These are phyloP conservation scores for Nicotiana knightiana DNA, from an alignment of 257 asterid species.

Conservation along the genomic window DNA sequence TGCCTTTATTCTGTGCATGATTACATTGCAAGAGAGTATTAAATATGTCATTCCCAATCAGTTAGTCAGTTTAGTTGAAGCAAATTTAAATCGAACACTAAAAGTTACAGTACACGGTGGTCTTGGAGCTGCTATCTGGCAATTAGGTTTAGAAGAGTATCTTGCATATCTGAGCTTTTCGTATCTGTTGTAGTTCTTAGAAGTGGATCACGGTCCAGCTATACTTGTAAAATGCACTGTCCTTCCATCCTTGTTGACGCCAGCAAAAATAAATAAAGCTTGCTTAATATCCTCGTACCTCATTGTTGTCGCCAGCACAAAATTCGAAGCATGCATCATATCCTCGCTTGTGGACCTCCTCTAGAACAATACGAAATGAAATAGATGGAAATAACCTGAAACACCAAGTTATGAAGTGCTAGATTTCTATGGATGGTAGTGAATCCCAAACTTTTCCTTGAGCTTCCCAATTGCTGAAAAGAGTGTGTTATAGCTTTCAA, in stretches of 20 bases:
- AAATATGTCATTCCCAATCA: neutral
- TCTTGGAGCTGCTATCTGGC: neutral
- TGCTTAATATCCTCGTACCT: neutral
- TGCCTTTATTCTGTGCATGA: neutral
- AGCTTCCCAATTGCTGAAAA: neutral
- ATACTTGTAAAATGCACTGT: neutral
- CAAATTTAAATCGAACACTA: neutral
- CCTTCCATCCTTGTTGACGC: neutral
- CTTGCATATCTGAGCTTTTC: neutral
- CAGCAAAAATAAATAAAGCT: neutral
- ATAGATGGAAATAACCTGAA: neutral
- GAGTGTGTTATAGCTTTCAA: neutral
- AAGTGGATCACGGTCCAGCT: neutral
- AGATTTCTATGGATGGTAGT: neutral
- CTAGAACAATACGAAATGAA: neutral
- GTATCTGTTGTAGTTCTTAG: neutral
- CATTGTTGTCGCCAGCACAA: neutral
- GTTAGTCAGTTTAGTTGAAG: neutral
- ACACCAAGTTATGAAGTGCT: neutral
- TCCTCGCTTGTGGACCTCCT: neutral
- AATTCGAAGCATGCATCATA: neutral
- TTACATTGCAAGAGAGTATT: no score
- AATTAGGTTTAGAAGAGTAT: neutral
- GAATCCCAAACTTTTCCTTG: neutral
- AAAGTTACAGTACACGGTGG: neutral